Base-by-base conservation (phyloP, 179 eudicot species). In the Actinidia polygama region DNA sequence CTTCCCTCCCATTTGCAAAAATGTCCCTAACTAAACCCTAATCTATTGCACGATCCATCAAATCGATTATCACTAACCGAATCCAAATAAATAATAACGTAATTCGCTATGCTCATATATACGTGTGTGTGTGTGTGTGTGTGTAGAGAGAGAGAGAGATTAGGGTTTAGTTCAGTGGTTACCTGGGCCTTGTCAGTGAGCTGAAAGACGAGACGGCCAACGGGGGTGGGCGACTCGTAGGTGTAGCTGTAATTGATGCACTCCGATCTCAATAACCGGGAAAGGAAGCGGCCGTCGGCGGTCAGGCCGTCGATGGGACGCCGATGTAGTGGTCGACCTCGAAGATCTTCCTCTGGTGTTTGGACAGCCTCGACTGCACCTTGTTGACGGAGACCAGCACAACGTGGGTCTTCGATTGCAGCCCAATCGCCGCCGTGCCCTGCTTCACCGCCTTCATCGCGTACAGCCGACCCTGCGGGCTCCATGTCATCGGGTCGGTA, bases 141-240 rank as follows among this genome's bases (percentile, higher is more conserved):
- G n/a, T n/a, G n/a, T n/a, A n/a, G n/a, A n/a, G n/a, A n/a, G n/a
- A n/a, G n/a, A n/a, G n/a, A n/a, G n/a, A n/a, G n/a, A n/a, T n/a
- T n/a, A n/a, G n/a, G n/a, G n/a, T n/a, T n/a, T n/a, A n/a, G n/a
- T n/a, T n/a, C n/a, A n/a, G n/a, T n/a, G n/a, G n/a, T n/a, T n/a
- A 95, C 99, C 98, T 95, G 99, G 64, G 99, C 99, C 88, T 95
- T 95, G 75, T 95, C 99, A 26, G 99, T 98, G 70, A 95, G 92
- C 88, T 91, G 98, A 78, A 95, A 97, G 57, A 95, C 98, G 47
- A 93, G 95, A 46, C 98, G 93, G 2, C 95, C 98, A 44, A 94
- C 98, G 30, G 96, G 95, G 5, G 93, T 90, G 15, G 90, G 81
- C 19, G 93, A 86, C 83, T 93, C 98, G 58, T 91, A 93, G 6